Evolutionary conservation across 805 yeast species (phyloP), one percentile per base, ranked within the genome.

Genomic region (Kazachstania bromeliacearum): DNA sequence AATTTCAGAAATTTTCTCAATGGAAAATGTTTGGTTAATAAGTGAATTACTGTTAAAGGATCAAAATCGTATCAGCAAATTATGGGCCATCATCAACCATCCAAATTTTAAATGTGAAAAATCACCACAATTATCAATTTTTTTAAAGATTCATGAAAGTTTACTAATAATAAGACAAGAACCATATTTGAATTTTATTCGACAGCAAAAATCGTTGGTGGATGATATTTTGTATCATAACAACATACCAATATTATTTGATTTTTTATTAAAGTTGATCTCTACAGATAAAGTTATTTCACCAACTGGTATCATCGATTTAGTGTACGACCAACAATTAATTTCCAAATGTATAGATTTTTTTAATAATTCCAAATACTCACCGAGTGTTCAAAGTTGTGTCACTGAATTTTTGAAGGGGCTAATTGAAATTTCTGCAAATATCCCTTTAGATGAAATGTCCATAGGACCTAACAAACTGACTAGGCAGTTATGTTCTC

Each of bases 341-440:
- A 75, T 92, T 15, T 76, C 79, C 7, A 71, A 78, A 40, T 66
- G 88, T 43, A 64, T 92, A n/a, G 65, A 72, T 8, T 76, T 77
- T 38, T 65, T 92, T 42, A 39, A 52, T 36, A 77, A 75, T 28
- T 79, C 85, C 0, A 70, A 70, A 10, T 66, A 70, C 20, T 52
- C 55, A 20, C 62, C 87, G 4, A 75, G 81, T 28, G 73, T 78
- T 35, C 97, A 89, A 57, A 77, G 92, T 3, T 89, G 96, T 5
- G 87, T 92, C 2, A 92, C 95, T 19, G 98, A 92, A 57, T 92
- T 92, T 53, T 64, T 92, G 34, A 92, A 92, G 57, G 95, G 96
- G 0, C 71, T 92, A 46, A 83, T 92, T 27, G 83, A 96, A 5
- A 84, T 92, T 20, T 84, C 95, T n/a, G 95, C 96, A 4, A 92